These are phyloP conservation scores for Nicotiana benthamiana DNA, from an alignment of 257 asterid genomes.

Conservation along the genomic window DNA sequence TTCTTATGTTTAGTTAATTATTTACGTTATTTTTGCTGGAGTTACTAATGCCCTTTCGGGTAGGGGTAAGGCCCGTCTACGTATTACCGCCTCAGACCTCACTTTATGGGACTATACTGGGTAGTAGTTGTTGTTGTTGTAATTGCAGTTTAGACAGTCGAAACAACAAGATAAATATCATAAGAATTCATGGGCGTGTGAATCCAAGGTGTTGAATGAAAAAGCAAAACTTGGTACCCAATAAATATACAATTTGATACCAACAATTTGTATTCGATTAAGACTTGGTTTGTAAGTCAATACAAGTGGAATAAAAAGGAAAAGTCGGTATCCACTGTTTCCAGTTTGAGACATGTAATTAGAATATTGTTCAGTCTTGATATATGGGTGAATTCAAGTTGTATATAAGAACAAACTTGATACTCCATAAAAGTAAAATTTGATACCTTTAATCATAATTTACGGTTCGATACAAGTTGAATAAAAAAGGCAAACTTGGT, in stretches of 20 bases:
- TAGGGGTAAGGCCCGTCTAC: too few species aligned
- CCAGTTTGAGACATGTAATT: not conserved
- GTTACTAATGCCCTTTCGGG: too few species aligned
- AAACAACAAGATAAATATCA: not conserved
- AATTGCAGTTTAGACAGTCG: not conserved
- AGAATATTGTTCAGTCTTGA: not conserved
- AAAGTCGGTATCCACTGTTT: not conserved
- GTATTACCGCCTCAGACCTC: too few species aligned
- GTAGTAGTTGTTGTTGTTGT: too few species aligned
- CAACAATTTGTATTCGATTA: not conserved
- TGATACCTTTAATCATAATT: not conserved
- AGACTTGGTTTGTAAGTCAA: not conserved
- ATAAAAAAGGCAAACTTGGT: not conserved
- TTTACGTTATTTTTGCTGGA: too few species aligned
- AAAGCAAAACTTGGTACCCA: too few species aligned
- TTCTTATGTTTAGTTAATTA: too few species aligned
- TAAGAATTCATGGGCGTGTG: not conserved
- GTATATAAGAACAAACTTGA: not conserved
- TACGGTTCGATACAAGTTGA: not conserved
- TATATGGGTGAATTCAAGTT: not conserved
- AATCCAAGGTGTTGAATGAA: not conserved
- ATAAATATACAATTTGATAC: not conserved
- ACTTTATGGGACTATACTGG: too few species aligned
- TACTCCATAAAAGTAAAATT: not conserved
- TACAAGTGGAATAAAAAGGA: not conserved